These are phyloP conservation scores for Bothriochloa decipiens DNA, from an alignment of 176 grass and related monocot genomes.

Conservation along the genomic window DNA sequence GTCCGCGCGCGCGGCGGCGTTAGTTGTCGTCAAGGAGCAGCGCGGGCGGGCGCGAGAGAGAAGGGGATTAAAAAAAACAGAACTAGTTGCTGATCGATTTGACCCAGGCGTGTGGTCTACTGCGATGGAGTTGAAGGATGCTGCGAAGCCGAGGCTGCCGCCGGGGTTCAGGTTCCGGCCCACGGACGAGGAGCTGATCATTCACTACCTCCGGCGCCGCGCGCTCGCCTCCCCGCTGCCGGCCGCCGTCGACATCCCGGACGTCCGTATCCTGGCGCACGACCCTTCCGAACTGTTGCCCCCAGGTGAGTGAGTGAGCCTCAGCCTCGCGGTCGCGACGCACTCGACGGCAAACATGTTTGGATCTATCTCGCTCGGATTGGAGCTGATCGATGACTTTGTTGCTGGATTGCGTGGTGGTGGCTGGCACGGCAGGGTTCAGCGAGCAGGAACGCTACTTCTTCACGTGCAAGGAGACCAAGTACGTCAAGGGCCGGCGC, in stretches of 20 bases:
- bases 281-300: conserved; percentile 66
- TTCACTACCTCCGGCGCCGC: conserved; percentile 76
- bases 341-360: not conserved
- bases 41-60: not conserved
- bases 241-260: conserved; percentile 60
- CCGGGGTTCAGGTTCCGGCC: conserved; percentile 78
- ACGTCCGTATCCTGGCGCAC: conserved; percentile 63
- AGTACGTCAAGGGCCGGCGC: conserved; percentile 60
- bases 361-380: not conserved
- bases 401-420: not conserved
- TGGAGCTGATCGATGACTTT: not conserved
- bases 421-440: conserved; percentile 34
- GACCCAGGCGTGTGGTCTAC: not conserved
- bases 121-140: conserved; percentile 19
- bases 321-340: not conserved
- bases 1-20: not conserved
- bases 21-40: not conserved
- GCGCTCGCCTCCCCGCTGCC: conserved; percentile 58
- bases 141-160: conserved; percentile 44
- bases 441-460: conserved; percentile 65
- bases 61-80: not conserved
- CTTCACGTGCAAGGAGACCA: conserved; percentile 76
- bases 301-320: conserved; percentile 36
- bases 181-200: conserved; percentile 66
- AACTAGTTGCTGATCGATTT: not conserved